Conservation (phyloP, 495 filamentous ascomycete genomes). For the Daldinia childiae region DNA sequence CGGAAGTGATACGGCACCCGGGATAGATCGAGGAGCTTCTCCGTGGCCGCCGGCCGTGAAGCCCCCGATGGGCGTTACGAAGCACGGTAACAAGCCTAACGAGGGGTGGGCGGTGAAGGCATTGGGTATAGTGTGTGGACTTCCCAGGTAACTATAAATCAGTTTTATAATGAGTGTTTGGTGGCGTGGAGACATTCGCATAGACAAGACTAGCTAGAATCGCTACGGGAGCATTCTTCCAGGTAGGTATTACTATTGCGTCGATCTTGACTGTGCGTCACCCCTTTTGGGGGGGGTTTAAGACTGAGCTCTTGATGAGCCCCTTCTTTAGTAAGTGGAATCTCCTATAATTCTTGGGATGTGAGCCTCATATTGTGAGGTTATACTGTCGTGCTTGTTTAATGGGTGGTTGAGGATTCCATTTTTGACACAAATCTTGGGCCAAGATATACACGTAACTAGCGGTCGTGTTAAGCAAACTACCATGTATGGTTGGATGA, state of each 20-base stretch:
- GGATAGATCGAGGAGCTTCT: background rate
- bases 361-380: too few species aligned
- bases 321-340: background rate
- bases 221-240: constrained; percentile 5
- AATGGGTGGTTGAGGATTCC: background rate
- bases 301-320: background rate
- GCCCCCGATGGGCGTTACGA: background rate
- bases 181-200: constrained; percentile 6
- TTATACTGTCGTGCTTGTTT: background rate
- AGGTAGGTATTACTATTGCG: constrained; percentile 8
- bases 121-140: constrained; percentile 2
- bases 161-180: background rate
- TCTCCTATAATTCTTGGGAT: background rate
- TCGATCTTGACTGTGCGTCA: constrained; percentile 26
- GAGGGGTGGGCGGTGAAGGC: constrained; percentile 18
- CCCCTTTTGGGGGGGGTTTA: constrained; percentile 9
- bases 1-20: constrained; percentile 4
- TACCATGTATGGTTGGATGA: background rate
- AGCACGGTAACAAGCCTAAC: background rate
- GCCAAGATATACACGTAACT: background rate
- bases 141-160: background rate
- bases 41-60: background rate
- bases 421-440: background rate
- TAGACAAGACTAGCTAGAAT: constrained; percentile 14
- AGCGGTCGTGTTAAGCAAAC: background rate